Conservation (phyloP, 2,329 filamentous ascomycete genomes). For the Calonectria hawksworthii region DNA sequence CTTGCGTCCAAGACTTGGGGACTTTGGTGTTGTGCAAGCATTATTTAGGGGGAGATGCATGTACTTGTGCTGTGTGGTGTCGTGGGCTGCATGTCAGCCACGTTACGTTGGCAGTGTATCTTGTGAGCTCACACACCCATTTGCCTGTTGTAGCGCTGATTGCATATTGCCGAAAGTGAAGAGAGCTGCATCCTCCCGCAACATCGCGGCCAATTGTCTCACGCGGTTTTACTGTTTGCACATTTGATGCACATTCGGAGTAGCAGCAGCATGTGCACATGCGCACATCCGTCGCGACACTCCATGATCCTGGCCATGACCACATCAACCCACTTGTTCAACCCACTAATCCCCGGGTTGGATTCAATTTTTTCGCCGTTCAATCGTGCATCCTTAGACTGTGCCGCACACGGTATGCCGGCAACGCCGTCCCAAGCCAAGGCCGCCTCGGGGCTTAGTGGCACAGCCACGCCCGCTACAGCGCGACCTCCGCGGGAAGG, state of each 20-base stretch:
- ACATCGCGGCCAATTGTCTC: background rate
- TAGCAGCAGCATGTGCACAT: background rate
- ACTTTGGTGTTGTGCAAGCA: background rate
- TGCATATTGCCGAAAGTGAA: background rate
- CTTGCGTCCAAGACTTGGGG: background rate
- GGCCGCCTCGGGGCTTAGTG: background rate
- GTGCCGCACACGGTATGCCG: background rate
- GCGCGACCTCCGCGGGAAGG: background rate
- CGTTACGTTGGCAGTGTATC: background rate
- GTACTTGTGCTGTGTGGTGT: background rate
- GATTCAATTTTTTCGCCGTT: background rate
- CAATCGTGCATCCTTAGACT: background rate
- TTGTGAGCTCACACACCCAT: background rate
- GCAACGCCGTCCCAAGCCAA: background rate
- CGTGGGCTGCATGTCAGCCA: background rate
- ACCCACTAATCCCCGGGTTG: background rate
- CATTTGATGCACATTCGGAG: background rate
- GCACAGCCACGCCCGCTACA: background rate
- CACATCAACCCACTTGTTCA: background rate
- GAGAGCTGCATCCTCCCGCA: background rate
- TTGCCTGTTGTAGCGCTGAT: background rate
- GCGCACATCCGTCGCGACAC: background rate
- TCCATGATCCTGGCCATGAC: background rate
- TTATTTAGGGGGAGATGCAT: background rate
- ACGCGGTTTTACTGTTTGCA: background rate